Percentiles rank a stretch among this genome's conserved stretches.
Conservation (phyloP, 495 filamentous ascomycete species). For the Aspergillus ostianus region DNA sequence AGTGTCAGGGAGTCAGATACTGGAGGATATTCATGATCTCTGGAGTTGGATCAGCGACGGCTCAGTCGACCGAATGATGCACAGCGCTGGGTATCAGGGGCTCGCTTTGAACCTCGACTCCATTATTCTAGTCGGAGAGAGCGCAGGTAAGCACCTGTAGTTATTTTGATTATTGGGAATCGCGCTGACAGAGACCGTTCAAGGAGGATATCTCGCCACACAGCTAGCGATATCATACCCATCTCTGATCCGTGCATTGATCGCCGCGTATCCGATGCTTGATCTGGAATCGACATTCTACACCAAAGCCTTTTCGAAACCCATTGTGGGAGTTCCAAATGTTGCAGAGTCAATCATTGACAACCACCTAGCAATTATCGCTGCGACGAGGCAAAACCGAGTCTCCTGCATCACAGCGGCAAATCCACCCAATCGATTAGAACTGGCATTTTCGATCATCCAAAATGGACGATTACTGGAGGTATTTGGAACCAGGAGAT, state of each 20-base stretch:
- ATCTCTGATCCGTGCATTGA: conserved; percentile 9
- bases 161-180: background rate
- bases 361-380: conserved; percentile 12
- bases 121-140: conserved; percentile 12
- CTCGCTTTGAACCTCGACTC: conserved; percentile 11
- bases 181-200: background rate
- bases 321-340: conserved; percentile 15
- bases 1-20: conserved; percentile 15
- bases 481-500: conserved; percentile 11
- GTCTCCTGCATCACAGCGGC: conserved; percentile 1
- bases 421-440: conserved; percentile 8
- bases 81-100: background rate
- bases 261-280: conserved; percentile 21
- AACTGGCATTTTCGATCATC: conserved; percentile 15
- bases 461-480: conserved; percentile 23
- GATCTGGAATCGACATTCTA: conserved; percentile 17
- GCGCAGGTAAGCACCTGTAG: conserved; percentile 8
- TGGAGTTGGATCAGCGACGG: conserved; percentile 15
- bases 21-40: conserved; percentile 15
- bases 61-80: background rate
- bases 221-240: conserved; percentile 20
- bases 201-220: conserved; percentile 16
- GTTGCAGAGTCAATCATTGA: conserved; percentile 16
- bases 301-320: conserved; percentile 14
- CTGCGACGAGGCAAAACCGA: background rate